phyloP scores from a whole-genome alignment of 2,329 filamentous ascomycete species.

The Neonectria neomacrospora region DNA sequence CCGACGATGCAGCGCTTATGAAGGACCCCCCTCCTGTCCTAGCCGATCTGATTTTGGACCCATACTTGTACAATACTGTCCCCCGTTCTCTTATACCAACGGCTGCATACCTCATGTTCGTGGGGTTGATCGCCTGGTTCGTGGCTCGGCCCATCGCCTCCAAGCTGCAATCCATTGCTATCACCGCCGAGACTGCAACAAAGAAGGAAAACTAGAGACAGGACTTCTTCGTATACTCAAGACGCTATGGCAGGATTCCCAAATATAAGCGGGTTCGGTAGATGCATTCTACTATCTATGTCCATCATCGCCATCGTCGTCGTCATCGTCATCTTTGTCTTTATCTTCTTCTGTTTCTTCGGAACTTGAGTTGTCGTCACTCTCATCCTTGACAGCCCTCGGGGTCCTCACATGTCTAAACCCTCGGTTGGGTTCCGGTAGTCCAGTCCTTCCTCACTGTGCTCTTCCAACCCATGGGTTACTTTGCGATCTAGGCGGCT shows the following conservation, averaged over 20 bases:
- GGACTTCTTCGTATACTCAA: constrained; percentile 25
- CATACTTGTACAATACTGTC: constrained; percentile 81
- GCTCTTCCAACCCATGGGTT: constrained; percentile 14
- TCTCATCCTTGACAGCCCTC: constrained; percentile 32
- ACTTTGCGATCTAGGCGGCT: constrained; percentile 25
- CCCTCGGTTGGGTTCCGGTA: constrained; percentile 16
- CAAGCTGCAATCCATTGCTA: constrained; percentile 44
- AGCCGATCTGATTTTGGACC: constrained; percentile 87
- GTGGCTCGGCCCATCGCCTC: constrained; percentile 52
- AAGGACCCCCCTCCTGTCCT: constrained; percentile 75
- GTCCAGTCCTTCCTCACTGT: constrained; percentile 16
- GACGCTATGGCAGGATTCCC: constrained; percentile 27
- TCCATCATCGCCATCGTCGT: constrained; percentile 33
- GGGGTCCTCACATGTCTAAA: constrained; percentile 30
- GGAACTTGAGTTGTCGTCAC: constrained; percentile 22
- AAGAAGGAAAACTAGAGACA: constrained; percentile 53
- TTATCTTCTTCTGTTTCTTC: constrained; percentile 9
- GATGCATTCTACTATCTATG: constrained; percentile 48
- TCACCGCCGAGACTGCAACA: constrained; percentile 36
- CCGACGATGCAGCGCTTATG: constrained; percentile 81
- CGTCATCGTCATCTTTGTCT: constrained; percentile 21
- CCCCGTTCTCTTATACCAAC: constrained; percentile 82
- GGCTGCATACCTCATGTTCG: constrained; percentile 71
- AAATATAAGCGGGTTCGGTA: constrained; percentile 30
- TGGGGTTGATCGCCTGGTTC: constrained; percentile 64